Evolutionary conservation across 2,329 filamentous ascomycete species (phyloP), one percentile per base, ranked within the genome.

Genomic region (Fusarium sp.): DNA sequence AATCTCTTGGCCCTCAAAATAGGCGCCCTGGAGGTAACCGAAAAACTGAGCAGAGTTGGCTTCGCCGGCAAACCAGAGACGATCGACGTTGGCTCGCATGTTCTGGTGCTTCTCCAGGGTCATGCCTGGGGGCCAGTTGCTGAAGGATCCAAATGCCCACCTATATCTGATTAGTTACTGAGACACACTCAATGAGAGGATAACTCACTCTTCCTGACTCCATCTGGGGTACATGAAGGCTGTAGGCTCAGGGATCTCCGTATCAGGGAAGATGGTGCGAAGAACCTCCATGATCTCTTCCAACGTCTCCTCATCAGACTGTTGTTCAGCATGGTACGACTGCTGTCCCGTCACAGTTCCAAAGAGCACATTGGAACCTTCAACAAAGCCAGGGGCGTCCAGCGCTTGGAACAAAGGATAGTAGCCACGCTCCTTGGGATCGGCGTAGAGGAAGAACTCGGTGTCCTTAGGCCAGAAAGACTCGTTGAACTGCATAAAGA

Each of bases 401-500:
- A 94, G 80, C 0, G 91, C 91, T 77, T 94, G 91, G 84, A 89
- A 94, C 9, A 92, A 82, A 0, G 92, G 89, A 38, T 82, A 87
- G 68, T 85, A 84, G 0, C 86, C 86, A 2, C 86, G 82, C 20
- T 77, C 77, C 0, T 79, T 79, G 4, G 84, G 80, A 27, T 86
- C 85, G 0, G 86, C 85, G 63, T 87, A 87, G 0, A 87, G 78
- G 66, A 87, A 84, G 72, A 80, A 87, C 72, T 87, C 80, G 0
- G 79, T 83, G 18, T 85, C 81, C 1, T 81, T 77, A 0, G 74
- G 83, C 92, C 92, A 94, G 81, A 94, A 94, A 0, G 90, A 88
- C 64, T 91, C 84, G 69, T 91, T 85, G 81, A 93, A 94, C 71
- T 93, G 91, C 69, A 92, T 83, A 81, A 94, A 94, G 70, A 94